phyloP scores from a whole-genome alignment of 73 alveolate genomes.

The Tetrahymena borealis region DNA sequence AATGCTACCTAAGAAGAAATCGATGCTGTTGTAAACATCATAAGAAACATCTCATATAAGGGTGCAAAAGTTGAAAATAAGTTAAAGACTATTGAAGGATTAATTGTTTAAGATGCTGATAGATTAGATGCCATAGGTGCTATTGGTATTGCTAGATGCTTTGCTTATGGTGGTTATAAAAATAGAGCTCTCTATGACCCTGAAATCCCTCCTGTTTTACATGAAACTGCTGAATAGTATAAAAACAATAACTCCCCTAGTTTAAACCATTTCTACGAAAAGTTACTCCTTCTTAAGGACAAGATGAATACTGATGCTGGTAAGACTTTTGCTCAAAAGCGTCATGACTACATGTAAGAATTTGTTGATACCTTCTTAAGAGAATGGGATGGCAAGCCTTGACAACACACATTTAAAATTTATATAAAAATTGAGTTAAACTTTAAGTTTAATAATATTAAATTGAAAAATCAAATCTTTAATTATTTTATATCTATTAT shows the following conservation, averaged over 20 bases:
- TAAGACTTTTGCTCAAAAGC: constrained; percentile 48
- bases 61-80: constrained; percentile 22
- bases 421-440: not conserved
- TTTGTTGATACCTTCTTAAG: constrained; percentile 40
- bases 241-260: constrained; percentile 44
- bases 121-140: constrained; percentile 72
- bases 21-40: constrained; percentile 12
- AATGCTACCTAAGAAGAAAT: constrained; percentile 13
- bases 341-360: constrained; percentile 47
- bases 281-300: constrained; percentile 44
- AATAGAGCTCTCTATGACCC: constrained; percentile 52
- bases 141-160: constrained; percentile 69
- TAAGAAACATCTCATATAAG: constrained; percentile 26
- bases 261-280: constrained; percentile 64
- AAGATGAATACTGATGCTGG: constrained; percentile 69
- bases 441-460: not conserved
- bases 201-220: constrained; percentile 24
- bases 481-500: no score
- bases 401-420: not conserved
- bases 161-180: constrained; percentile 60
- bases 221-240: constrained; percentile 48
- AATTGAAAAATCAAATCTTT: no score
- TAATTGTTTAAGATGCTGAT: constrained; percentile 66
- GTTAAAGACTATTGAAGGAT: constrained; percentile 53
- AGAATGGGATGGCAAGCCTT: constrained; percentile 31